Percentiles rank a stretch among this genome's conserved stretches.
phyloP scores from a whole-genome alignment of 2,329 filamentous ascomycete species.

The Sordariomycetes sp. region DNA sequence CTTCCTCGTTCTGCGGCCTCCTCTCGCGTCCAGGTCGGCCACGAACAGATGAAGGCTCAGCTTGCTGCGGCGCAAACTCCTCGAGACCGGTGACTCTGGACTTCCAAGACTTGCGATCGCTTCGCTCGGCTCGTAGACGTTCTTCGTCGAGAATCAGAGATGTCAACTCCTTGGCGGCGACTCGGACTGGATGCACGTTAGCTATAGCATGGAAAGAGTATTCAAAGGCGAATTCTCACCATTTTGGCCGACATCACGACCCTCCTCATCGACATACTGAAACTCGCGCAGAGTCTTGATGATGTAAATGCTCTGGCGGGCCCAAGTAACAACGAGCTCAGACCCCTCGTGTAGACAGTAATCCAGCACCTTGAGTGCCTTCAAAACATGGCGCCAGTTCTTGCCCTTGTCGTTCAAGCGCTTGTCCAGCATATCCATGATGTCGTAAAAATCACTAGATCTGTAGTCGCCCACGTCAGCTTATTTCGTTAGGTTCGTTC shows the following conservation, averaged over 20 bases:
- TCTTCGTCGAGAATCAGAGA: slow-evolving; percentile 90
- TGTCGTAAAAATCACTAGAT: slow-evolving; percentile 96
- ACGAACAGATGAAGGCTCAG: slow-evolving; percentile 21
- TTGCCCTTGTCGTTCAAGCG: slow-evolving; percentile 98
- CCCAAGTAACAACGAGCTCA: slow-evolving; percentile 94
- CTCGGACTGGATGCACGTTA: slow-evolving; percentile 56
- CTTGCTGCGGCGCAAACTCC: slow-evolving; percentile 52
- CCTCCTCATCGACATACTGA: slow-evolving; percentile 91
- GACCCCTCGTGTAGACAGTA: slow-evolving; percentile 97
- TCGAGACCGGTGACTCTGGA: slow-evolving; percentile 90
- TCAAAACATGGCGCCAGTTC: slow-evolving; percentile 97
- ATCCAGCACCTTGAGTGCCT: slow-evolving; percentile 94
- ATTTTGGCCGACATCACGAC: slow-evolving; percentile 90
- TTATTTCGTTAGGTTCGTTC: background rate
- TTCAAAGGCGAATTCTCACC: slow-evolving; percentile 45
- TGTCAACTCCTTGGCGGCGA: slow-evolving; percentile 93
- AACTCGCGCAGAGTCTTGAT: slow-evolving; percentile 98
- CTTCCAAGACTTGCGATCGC: slow-evolving; percentile 92
- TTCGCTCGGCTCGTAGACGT: slow-evolving; percentile 78
- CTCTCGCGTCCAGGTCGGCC: slow-evolving; percentile 35
- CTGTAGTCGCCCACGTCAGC: slow-evolving; percentile 31
- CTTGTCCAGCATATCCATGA: slow-evolving; percentile 99
- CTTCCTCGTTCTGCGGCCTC: slow-evolving; percentile 54
- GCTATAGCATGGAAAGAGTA: slow-evolving; percentile 3
- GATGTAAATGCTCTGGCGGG: slow-evolving; percentile 94